phyloP scores from a whole-genome alignment of 352 stramenopile species.

The Peronospora destructor region DNA sequence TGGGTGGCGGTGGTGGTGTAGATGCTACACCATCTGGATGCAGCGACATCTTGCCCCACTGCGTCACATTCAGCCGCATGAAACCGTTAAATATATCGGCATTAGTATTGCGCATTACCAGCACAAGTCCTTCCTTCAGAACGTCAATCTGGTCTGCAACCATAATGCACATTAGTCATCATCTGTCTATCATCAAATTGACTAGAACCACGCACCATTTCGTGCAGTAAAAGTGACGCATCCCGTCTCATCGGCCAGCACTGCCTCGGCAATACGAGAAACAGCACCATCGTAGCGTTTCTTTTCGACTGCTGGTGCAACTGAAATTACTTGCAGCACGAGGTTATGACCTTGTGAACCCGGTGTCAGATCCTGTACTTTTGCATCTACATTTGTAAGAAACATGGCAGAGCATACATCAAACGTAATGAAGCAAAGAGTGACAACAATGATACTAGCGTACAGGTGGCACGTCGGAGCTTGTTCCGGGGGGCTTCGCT shows the following conservation, averaged over 20 bases:
- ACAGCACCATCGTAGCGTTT: conserved; percentile 59
- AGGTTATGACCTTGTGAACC: conserved; percentile 77
- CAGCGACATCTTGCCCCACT: conserved; percentile 71
- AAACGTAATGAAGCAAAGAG: not conserved
- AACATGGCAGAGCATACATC: conserved; percentile 1
- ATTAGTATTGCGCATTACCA: conserved; percentile 79
- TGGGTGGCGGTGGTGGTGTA: conserved; percentile 47
- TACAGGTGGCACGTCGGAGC: conserved; percentile 47
- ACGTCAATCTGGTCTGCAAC: conserved; percentile 70
- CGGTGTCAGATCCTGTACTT: conserved; percentile 66
- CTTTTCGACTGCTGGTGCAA: conserved; percentile 54
- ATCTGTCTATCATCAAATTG: not conserved
- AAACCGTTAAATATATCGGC: conserved; percentile 83
- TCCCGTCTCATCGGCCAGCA: conserved; percentile 77
- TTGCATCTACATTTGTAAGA: conserved; percentile 44
- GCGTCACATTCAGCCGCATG: conserved; percentile 78
- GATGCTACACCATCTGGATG: conserved; percentile 72
- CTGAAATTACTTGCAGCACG: conserved; percentile 63
- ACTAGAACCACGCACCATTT: conserved; percentile 39
- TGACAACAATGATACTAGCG: not conserved
- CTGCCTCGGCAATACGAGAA: conserved; percentile 66
- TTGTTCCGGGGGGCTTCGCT: conserved; percentile 19
- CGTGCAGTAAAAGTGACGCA: conserved; percentile 73
- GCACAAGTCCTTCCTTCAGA: conserved; percentile 39
- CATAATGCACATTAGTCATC: not conserved